A percentile compares a stretch with the other conserved stretches of the same genome.
These are phyloP conservation scores for Didymellaceae sp. DNA, from an alignment of 2,329 filamentous ascomycete species.

Conservation along the genomic window DNA sequence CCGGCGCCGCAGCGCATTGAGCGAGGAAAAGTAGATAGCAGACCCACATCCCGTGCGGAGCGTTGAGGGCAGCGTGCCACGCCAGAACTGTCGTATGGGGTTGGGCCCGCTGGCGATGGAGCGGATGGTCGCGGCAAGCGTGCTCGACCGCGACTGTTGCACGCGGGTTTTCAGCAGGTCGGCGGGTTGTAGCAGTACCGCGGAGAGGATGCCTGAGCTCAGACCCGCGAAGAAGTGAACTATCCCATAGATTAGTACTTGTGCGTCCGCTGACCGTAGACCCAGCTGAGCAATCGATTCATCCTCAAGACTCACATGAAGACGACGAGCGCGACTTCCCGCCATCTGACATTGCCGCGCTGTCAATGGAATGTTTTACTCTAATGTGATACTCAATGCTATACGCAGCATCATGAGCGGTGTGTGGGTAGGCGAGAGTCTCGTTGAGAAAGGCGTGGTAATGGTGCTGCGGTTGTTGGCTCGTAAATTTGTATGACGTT, in stretches of 20 bases:
- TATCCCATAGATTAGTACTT: conserved; percentile 18
- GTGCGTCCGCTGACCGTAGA: background rate
- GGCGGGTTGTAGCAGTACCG: conserved; percentile 89
- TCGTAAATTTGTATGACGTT: conserved; percentile 18
- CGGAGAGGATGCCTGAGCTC: conserved; percentile 83
- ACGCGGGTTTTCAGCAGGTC: conserved; percentile 96
- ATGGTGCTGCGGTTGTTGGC: conserved; percentile 1
- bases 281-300: too few relatives aligned
- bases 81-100: conserved; percentile 81
- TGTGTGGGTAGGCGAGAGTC: background rate
- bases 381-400: conserved; percentile 16
- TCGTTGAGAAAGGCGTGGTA: conserved; percentile 1
- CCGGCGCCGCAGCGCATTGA: conserved; percentile 81
- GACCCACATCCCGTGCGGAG: conserved; percentile 91
- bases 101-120: conserved; percentile 70
- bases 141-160: conserved; percentile 78
- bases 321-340: conserved; percentile 57
- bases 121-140: conserved; percentile 72
- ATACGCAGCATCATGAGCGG: conserved; percentile 17
- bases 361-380: conserved; percentile 34
- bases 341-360: conserved; percentile 60
- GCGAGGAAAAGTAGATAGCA: conserved; percentile 89
- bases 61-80: conserved; percentile 90
- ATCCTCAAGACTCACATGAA: conserved; percentile 47
- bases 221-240: conserved; percentile 89